Evolutionary conservation across 352 stramenopile species (phyloP).

Genomic region (Thraustotheca clavata): DNA sequence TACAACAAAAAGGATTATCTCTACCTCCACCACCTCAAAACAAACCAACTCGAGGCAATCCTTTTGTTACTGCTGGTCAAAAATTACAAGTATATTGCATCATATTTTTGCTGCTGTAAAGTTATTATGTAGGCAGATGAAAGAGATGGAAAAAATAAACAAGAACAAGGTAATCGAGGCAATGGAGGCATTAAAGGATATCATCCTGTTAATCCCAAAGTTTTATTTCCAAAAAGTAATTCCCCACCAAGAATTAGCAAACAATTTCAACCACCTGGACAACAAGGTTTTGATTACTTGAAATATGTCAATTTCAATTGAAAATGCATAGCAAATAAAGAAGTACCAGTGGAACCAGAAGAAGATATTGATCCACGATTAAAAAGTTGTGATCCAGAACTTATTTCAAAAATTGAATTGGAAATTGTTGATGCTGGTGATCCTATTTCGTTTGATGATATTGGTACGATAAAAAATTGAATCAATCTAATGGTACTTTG

Average conservation of each 20-base stretch:
- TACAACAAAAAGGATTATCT: not conserved
- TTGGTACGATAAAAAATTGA: constrained; percentile 46
- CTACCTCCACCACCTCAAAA: not conserved
- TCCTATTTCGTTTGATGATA: constrained; percentile 95
- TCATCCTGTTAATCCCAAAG: constrained; percentile 66
- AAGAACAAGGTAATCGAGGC: constrained; percentile 23
- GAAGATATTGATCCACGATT: constrained; percentile 92
- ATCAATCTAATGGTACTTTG: not conserved
- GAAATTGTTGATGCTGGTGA: constrained; percentile 95
- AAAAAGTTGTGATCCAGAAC: constrained; percentile 89
- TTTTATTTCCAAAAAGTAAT: constrained; percentile 41
- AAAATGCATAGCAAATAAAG: constrained; percentile 7
- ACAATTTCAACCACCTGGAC: constrained; percentile 60
- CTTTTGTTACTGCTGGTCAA: constrained; percentile 63
- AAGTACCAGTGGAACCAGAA: constrained; percentile 12
- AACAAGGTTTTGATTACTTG: too few relatives aligned
- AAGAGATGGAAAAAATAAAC: constrained; percentile 23
- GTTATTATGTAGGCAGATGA: constrained; percentile 20
- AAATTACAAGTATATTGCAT: constrained; percentile 38
- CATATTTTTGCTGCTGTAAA: not conserved
- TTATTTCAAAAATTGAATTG: constrained; percentile 96
- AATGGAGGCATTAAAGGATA: constrained; percentile 39
- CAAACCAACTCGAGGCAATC: constrained; percentile 25
- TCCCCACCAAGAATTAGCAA: constrained; percentile 41
- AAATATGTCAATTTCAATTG: too few relatives aligned